phyloP scores from a whole-genome alignment of 495 filamentous ascomycete genomes.

The Podospora fimiseda region DNA sequence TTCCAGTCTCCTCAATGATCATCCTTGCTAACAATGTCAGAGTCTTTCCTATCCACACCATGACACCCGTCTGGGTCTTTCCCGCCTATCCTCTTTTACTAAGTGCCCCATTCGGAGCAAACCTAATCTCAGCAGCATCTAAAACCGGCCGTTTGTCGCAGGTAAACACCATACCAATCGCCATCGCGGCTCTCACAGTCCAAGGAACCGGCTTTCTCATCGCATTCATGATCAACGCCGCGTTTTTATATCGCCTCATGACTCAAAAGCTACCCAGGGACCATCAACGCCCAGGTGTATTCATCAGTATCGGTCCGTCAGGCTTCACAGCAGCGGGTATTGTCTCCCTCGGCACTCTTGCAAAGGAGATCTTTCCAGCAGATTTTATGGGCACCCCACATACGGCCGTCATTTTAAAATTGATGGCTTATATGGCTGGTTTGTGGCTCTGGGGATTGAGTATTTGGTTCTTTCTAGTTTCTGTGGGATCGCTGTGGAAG shows the following conservation, averaged over 20 bases:
- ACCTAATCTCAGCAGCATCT: conserved; percentile 49
- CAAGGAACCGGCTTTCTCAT: conserved; percentile 85
- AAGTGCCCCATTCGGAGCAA: conserved; percentile 46
- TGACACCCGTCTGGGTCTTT: conserved; percentile 92
- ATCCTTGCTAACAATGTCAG: conserved; percentile 3
- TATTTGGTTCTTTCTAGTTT: conserved; percentile 80
- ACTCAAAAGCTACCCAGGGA: conserved; percentile 81
- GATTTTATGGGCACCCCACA: conserved; percentile 32
- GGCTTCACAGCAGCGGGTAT: conserved; percentile 63
- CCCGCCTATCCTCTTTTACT: conserved; percentile 82
- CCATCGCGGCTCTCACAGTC: conserved; percentile 63
- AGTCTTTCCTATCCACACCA: conserved; percentile 72
- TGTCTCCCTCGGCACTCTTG: conserved; percentile 39
- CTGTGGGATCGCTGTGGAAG: conserved; percentile 68
- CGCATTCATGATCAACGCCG: conserved; percentile 76
- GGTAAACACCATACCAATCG: conserved; percentile 53
- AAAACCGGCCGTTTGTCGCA: conserved; percentile 26
- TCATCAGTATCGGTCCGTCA: conserved; percentile 73
- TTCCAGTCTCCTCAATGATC: background rate
- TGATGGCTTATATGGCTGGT: conserved; percentile 43
- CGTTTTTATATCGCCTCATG: conserved; percentile 85
- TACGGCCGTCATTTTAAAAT: conserved; percentile 32
- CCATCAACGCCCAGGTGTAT: conserved; percentile 70
- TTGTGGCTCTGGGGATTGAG: conserved; percentile 84
- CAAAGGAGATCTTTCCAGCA: conserved; percentile 33